Conservation (phyloP, 495 filamentous ascomycete species). For the Neurospora pannonica region DNA sequence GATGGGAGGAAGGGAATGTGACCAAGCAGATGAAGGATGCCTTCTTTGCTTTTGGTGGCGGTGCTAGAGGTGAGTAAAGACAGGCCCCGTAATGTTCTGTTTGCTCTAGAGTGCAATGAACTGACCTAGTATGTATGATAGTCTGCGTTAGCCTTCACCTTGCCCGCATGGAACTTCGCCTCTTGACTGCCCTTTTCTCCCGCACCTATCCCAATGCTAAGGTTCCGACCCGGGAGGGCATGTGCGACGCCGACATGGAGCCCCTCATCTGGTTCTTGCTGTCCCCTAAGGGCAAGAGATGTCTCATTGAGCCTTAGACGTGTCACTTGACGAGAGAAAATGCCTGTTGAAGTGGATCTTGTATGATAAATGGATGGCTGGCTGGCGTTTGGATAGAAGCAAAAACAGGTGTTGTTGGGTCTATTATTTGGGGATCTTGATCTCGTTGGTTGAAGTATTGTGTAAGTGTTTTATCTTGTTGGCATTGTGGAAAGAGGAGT, state of each 20-base stretch:
- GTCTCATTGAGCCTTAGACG: conserved; percentile 27
- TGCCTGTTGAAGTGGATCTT: not conserved
- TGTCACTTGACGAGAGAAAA: not conserved
- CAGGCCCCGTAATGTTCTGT: conserved; percentile 24
- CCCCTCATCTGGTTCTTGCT: conserved; percentile 33
- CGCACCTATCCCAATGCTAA: conserved; percentile 19
- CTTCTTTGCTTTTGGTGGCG: conserved; percentile 45
- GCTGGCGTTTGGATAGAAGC: not conserved
- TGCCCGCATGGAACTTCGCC: conserved; percentile 23
- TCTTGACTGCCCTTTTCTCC: conserved; percentile 22
- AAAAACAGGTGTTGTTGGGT: not conserved
- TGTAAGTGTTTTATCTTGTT: not conserved
- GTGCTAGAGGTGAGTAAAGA: conserved; percentile 19
- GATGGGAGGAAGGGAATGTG: conserved; percentile 20
- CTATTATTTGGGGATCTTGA: not conserved
- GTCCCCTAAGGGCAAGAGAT: conserved; percentile 34
- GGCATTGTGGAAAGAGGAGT: not conserved
- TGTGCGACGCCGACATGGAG: conserved; percentile 37
- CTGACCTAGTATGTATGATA: conserved; percentile 7
- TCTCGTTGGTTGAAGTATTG: not conserved
- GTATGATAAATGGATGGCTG: not conserved
- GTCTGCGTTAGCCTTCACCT: conserved; percentile 28
- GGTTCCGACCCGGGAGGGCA: conserved; percentile 25
- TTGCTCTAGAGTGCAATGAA: not conserved
- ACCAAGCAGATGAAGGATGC: conserved; percentile 44